Percentiles rank a stretch among this genome's conserved stretches.
Evolutionary conservation across 495 filamentous ascomycete species (phyloP).

Genomic region (Penicillium canescens): DNA sequence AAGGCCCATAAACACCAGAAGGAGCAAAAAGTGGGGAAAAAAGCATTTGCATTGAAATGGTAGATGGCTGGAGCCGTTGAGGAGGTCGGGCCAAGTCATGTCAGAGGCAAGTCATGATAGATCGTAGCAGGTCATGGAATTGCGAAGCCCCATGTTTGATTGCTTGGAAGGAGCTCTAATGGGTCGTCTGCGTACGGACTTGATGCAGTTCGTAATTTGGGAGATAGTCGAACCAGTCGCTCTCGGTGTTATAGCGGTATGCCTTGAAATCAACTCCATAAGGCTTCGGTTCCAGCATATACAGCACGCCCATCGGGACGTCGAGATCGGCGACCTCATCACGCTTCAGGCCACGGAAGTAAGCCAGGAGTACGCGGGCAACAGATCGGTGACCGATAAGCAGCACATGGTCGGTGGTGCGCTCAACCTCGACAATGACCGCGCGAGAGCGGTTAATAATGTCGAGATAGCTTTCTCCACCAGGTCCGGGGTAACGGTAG

Average conservation of each 20-base stretch:
- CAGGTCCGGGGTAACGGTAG: conserved; percentile 92
- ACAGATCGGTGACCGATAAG: conserved; percentile 89
- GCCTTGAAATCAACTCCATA: conserved; percentile 97
- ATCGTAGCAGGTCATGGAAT: conserved; percentile 23
- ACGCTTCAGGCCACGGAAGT: conserved; percentile 87
- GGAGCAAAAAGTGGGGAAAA: background rate
- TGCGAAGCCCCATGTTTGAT: background rate
- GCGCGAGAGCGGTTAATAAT: conserved; percentile 94
- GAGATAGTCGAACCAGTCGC: conserved; percentile 78
- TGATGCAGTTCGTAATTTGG: conserved; percentile 71
- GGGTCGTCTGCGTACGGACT: conserved; percentile 31
- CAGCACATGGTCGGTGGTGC: conserved; percentile 92
- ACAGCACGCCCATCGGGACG: conserved; percentile 87
- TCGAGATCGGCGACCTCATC: conserved; percentile 92
- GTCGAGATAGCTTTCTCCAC: conserved; percentile 94
- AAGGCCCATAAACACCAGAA: background rate
- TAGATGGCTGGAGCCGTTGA: background rate
- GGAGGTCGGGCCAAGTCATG: background rate
- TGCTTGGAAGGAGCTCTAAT: background rate
- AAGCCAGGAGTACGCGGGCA: conserved; percentile 87
- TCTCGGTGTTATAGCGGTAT: conserved; percentile 78
- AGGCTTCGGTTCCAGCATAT: conserved; percentile 93
- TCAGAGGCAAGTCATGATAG: conserved; percentile 14
- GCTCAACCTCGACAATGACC: conserved; percentile 94
- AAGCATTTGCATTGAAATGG: background rate